A percentile compares a stretch with the other conserved stretches of the same genome.
Conservation (phyloP, 2,329 filamentous ascomycete species). For the Metarhizium guizhouense region DNA sequence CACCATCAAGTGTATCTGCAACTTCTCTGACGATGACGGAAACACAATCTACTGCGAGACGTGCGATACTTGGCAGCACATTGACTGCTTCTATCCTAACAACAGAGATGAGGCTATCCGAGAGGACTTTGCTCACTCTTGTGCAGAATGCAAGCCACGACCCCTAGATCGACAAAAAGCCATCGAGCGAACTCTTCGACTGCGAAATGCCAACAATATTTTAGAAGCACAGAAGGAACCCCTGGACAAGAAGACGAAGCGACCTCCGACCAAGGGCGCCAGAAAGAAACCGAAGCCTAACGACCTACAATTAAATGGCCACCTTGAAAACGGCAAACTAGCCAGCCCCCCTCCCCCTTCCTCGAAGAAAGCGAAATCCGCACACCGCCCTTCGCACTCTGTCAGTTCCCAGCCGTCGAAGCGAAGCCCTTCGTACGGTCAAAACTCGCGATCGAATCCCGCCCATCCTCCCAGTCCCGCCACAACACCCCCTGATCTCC, state of each 20-base stretch:
- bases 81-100: slow-evolving; percentile 82
- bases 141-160: slow-evolving; percentile 79
- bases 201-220: slow-evolving; percentile 31
- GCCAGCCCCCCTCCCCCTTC: slow-evolving; percentile 42
- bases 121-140: slow-evolving; percentile 71
- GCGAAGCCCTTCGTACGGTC: slow-evolving; percentile 56
- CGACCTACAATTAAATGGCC: slow-evolving; percentile 49
- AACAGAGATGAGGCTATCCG: slow-evolving; percentile 64
- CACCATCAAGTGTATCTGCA: slow-evolving; percentile 97
- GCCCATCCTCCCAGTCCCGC: slow-evolving; percentile 63
- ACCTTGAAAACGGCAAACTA: slow-evolving; percentile 45
- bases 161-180: slow-evolving; percentile 65
- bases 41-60: slow-evolving; percentile 93
- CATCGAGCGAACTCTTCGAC: slow-evolving; percentile 59
- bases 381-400: slow-evolving; percentile 71
- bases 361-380: slow-evolving; percentile 72
- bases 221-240: slow-evolving; percentile 27
- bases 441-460: slow-evolving; percentile 53
- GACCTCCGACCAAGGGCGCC: slow-evolving; percentile 68
- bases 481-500: slow-evolving; percentile 60
- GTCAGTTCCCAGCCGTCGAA: slow-evolving; percentile 59
- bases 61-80: slow-evolving; percentile 98
- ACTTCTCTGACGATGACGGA: slow-evolving; percentile 89
- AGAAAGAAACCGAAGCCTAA: slow-evolving; percentile 80
- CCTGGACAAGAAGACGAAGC: slow-evolving; percentile 63